A percentile compares a stretch with the other conserved stretches of the same genome.
Conservation (phyloP, 148 eudicot species). For the Simmondsia chinensis region DNA sequence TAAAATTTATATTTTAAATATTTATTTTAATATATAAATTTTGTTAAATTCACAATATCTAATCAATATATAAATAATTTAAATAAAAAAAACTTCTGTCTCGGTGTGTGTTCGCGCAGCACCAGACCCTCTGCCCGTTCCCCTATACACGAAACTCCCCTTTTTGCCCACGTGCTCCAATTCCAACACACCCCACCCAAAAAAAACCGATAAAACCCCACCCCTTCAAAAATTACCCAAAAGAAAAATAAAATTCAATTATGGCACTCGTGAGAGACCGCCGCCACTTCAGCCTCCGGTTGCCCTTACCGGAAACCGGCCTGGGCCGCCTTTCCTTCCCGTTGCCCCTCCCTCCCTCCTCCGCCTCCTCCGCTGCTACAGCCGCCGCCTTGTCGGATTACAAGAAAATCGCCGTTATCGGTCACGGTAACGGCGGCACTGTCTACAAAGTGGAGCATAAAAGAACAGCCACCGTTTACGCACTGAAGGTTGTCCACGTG, state of each 20-base stretch:
- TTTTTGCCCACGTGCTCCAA: too few relatives aligned
- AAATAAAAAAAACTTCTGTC: too few relatives aligned
- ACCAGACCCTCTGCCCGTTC: too few relatives aligned
- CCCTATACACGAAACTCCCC: too few relatives aligned
- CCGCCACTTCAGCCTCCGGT: conserved; percentile 52
- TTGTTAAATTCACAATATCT: too few relatives aligned
- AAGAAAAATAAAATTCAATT: background rate
- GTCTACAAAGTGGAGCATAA: conserved; percentile 75
- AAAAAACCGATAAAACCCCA: too few relatives aligned
- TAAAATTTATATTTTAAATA: too few relatives aligned
- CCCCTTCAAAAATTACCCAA: too few relatives aligned
- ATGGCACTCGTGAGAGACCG: conserved; percentile 41
- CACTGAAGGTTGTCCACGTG: conserved; percentile 47
- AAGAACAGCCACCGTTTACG: conserved; percentile 32
- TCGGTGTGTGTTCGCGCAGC: too few relatives aligned
- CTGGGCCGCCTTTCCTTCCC: conserved; percentile 37
- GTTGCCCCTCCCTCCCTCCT: conserved; percentile 24
- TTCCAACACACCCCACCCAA: too few relatives aligned
- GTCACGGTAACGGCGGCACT: conserved; percentile 81
- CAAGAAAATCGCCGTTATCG: conserved; percentile 56
- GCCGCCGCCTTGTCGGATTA: conserved; percentile 27
- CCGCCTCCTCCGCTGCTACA: conserved; percentile 9
- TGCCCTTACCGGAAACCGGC: conserved; percentile 45
- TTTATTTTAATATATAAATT: too few relatives aligned
- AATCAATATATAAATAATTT: too few relatives aligned